These are phyloP conservation scores for Akebia trifoliata DNA, from an alignment of 164 flowering plant species.

Conservation along the genomic window DNA sequence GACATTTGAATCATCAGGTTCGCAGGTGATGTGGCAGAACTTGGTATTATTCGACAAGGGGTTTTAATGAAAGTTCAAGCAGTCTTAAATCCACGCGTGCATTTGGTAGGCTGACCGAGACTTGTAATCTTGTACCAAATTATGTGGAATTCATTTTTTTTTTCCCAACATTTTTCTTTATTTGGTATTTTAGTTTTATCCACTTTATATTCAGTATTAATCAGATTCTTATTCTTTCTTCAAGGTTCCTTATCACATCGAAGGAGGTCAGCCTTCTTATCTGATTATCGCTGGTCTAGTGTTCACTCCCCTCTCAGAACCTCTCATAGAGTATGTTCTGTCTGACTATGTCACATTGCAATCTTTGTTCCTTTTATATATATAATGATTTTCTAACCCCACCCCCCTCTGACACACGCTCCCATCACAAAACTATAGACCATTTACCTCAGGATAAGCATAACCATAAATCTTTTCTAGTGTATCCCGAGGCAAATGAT, in stretches of 20 bases:
- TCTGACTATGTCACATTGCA: background rate
- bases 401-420: no score
- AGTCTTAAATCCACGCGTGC: conserved; percentile 70
- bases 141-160: background rate
- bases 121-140: background rate
- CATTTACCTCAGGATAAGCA: no score
- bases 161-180: background rate
- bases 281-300: conserved; percentile 88
- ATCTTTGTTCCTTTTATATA: background rate
- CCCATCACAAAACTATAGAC: no score
- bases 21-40: conserved; percentile 80
- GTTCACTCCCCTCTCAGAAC: conserved; percentile 97
- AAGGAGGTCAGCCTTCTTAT: conserved; percentile 92
- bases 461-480: no score
- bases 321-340: conserved; percentile 77
- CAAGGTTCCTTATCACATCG: conserved; percentile 90
- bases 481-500: no score
- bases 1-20: conserved; percentile 50
- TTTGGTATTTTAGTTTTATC: background rate
- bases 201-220: conserved; percentile 3
- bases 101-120: conserved; percentile 50
- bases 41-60: conserved; percentile 84
- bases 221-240: conserved; percentile 7
- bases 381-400: no score
- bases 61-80: conserved; percentile 56